Base-by-base conservation (phyloP, 495 filamentous ascomycete genomes). In the Annulohypoxylon moriforme region DNA sequence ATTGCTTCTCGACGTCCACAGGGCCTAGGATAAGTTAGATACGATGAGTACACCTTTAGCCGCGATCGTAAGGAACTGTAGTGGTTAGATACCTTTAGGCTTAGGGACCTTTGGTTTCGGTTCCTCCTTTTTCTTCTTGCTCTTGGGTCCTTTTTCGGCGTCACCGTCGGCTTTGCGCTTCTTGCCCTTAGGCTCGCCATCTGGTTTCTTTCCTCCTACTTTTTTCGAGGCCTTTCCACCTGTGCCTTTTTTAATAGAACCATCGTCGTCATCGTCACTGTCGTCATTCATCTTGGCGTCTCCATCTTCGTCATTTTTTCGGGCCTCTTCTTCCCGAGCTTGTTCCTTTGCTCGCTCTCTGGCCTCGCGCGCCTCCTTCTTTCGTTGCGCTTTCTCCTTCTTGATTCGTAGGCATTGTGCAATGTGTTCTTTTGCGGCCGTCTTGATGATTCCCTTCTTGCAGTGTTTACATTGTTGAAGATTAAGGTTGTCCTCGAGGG, bases 1-100 rank as follows among this genome's bases (percentile, higher is more conserved):
- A 99, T 83, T 99, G 96, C 77, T 91, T 91, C 81, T 98, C 96
- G 27, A 99, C 96, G 81, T 99, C 96, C 24, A 99, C 96, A 3
- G 96, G 96, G 0, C 87, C 84, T 85, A 47, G 14, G n/a, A 36
- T 52, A n/a, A 31, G 58, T 77, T 69, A 74, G 56, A 58, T 18
- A 67, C 20, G 31, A 63, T 62, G 47, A 27, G 6, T 67, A 57
- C 53, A 71, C 18, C 7, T 38, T 11, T 13, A 27, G 13, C 24
- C 25, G 22, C 10, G 47, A 46, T 0, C n/a, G 33, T 42, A 60
- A 57, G 64, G 50, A 60, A 67, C 1, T 22, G 38, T 75, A 60
- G 20, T 61, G 29, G 20, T 25, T 60, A 69, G 57, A 68, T 78
- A 75, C 92, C 94, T 83, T 97, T 98, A 0, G 93, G 92, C 70